Conservation (phyloP, 139 green algal genomes). For the Chlorella ohadii region DNA sequence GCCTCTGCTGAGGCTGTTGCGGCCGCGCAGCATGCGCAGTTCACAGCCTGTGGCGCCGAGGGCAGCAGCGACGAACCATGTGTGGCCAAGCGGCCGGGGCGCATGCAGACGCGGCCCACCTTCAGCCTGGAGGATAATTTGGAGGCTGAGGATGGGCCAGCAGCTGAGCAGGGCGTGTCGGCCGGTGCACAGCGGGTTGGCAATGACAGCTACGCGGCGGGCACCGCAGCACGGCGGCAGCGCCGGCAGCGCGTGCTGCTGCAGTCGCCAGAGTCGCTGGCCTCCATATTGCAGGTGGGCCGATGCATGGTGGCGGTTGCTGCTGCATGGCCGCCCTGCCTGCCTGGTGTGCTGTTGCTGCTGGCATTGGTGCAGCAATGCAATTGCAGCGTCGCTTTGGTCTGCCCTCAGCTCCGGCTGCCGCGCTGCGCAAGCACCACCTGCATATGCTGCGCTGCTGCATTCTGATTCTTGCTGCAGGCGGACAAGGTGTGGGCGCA, state of each 20-base stretch:
- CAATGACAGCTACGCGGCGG: not conserved
- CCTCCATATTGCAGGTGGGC: constrained; percentile 45
- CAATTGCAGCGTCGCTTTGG: too few species aligned
- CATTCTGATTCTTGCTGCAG: not conserved
- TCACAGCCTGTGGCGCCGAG: not conserved
- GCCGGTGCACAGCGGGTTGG: not conserved
- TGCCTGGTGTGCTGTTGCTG: too few species aligned
- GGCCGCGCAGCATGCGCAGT: not conserved
- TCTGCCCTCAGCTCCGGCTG: too few species aligned
- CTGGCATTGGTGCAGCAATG: too few species aligned
- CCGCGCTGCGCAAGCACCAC: too few species aligned
- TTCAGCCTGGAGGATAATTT: constrained; percentile 38
- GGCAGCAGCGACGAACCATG: not conserved
- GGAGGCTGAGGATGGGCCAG: constrained; percentile 3
- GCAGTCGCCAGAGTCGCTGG: constrained; percentile 45
- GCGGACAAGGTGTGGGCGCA: constrained; percentile 81
- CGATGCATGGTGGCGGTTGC: too few species aligned
- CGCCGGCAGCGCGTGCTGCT: not conserved
- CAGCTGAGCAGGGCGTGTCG: not conserved
- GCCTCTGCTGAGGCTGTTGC: not conserved
- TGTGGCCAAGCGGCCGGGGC: constrained; percentile 4
- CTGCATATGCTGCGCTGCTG: too few species aligned
- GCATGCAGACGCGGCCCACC: constrained; percentile 56
- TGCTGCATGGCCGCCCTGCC: too few species aligned
- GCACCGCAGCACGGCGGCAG: not conserved